Percentiles rank a stretch among this genome's conserved stretches.
These are phyloP conservation scores for Austroboletus eburneus DNA, from an alignment of 768 basidiomycete genomes.

Conservation along the genomic window DNA sequence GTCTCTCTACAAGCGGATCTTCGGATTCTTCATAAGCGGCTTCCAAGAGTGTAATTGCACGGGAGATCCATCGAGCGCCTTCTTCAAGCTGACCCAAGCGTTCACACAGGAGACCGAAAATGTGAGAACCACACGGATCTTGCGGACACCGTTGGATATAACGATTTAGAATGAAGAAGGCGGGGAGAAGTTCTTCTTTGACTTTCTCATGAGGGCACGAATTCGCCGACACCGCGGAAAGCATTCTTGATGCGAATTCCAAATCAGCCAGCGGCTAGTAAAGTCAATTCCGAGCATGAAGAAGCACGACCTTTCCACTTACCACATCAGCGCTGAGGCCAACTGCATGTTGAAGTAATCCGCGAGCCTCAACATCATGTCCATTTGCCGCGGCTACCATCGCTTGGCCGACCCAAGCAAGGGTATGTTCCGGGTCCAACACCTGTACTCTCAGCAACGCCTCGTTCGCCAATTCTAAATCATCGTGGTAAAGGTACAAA, in stretches of 20 bases:
- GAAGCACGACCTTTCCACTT: conserved; percentile 20
- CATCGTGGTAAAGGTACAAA: conserved; percentile 75
- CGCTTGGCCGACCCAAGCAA: conserved; percentile 90
- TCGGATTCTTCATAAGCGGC: conserved; percentile 85
- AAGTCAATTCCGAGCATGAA: conserved; percentile 8
- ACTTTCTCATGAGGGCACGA: conserved; percentile 17
- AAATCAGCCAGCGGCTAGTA: conserved; percentile 77
- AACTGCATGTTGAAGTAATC: conserved; percentile 72
- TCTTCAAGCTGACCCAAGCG: conserved; percentile 66
- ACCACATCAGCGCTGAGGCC: conserved; percentile 56
- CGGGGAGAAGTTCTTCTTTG: conserved; percentile 56
- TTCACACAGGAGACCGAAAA: conserved; percentile 84
- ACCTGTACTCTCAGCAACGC: conserved; percentile 85
- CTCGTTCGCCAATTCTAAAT: conserved; percentile 79
- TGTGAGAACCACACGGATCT: conserved; percentile 75
- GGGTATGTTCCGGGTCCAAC: conserved; percentile 83
- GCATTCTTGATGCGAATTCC: conserved; percentile 62
- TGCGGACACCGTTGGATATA: conserved; percentile 64
- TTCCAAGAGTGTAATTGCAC: conserved; percentile 74
- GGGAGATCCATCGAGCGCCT: conserved; percentile 52
- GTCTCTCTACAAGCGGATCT: conserved; percentile 68
- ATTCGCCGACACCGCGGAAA: conserved; percentile 36
- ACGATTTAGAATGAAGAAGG: conserved; percentile 77
- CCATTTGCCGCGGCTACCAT: conserved; percentile 60
- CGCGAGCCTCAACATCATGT: conserved; percentile 56